phyloP scores from a whole-genome alignment of 257 asterid species.

The Capsicum pubescens region DNA sequence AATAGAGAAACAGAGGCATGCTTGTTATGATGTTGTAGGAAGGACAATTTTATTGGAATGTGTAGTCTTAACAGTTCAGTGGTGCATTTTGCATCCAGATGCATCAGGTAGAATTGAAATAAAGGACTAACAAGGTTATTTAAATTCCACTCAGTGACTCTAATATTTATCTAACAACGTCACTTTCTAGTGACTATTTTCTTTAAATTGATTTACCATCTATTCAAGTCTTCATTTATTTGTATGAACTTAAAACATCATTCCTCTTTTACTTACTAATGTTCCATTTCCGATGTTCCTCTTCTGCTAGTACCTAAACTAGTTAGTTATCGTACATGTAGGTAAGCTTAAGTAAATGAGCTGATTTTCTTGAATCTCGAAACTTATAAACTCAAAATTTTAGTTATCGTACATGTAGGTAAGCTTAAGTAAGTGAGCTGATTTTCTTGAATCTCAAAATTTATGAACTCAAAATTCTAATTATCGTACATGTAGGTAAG shows the following conservation, averaged over 20 bases:
- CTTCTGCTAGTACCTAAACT: slow-evolving; percentile 51
- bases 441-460: too few species aligned
- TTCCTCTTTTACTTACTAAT: neutral
- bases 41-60: neutral
- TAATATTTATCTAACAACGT: neutral
- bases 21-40: neutral
- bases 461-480: too few species aligned
- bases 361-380: too few species aligned
- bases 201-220: neutral
- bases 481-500: too few species aligned
- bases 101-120: neutral
- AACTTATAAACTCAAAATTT: too few species aligned
- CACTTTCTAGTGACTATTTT: neutral
- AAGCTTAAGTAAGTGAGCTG: too few species aligned
- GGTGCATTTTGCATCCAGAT: neutral
- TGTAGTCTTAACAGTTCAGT: neutral
- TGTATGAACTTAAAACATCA: neutral
- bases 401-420: too few species aligned
- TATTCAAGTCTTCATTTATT: neutral
- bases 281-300: neutral
- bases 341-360: too few species aligned
- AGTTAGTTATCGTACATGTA: too few species aligned
- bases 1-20: neutral
- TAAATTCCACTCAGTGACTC: neutral
- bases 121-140: neutral